Evolutionary conservation across 1,284 basidiomycete genomes (phyloP).

Genomic region (Sporisorium sorghi): DNA sequence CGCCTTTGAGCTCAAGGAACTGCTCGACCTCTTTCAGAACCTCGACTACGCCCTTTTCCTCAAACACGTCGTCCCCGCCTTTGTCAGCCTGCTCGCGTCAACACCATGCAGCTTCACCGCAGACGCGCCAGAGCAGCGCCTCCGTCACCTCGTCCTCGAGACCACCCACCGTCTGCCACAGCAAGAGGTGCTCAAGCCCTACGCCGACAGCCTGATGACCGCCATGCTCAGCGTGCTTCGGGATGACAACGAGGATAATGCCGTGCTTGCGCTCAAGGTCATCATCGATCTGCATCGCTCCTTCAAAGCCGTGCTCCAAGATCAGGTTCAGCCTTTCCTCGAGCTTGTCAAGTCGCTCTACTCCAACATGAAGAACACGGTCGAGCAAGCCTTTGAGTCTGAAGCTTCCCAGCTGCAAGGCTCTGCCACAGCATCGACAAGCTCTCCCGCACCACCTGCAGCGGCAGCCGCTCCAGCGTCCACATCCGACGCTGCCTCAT

Average conservation of each 20-base stretch:
- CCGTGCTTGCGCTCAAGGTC: slow-evolving; percentile 88
- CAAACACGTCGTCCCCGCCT: slow-evolving; percentile 77
- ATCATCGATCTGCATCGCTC: slow-evolving; percentile 78
- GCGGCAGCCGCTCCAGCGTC: slow-evolving; percentile 8
- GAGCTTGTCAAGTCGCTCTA: slow-evolving; percentile 81
- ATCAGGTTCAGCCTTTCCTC: slow-evolving; percentile 83
- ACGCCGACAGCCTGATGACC: slow-evolving; percentile 78
- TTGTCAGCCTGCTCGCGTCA: slow-evolving; percentile 81
- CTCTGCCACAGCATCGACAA: slow-evolving; percentile 5
- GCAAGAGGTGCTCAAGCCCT: slow-evolving; percentile 80
- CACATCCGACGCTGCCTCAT: slow-evolving; percentile 7
- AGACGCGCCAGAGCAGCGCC: slow-evolving; percentile 80
- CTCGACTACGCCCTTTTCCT: slow-evolving; percentile 79
- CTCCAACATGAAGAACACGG: slow-evolving; percentile 79
- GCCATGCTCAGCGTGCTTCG: slow-evolving; percentile 83
- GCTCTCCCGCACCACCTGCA: slow-evolving; percentile 18
- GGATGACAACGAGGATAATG: slow-evolving; percentile 96
- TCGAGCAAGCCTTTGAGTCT: slow-evolving; percentile 78
- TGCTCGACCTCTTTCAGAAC: slow-evolving; percentile 61
- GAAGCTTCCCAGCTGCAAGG: slow-evolving; percentile 46
- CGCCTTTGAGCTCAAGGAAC: slow-evolving; percentile 64
- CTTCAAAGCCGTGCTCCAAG: slow-evolving; percentile 75
- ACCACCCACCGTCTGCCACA: slow-evolving; percentile 84
- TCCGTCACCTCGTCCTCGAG: slow-evolving; percentile 73
- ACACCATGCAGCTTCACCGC: slow-evolving; percentile 82